phyloP scores from a whole-genome alignment of 2,329 filamentous ascomycete genomes.

The Neurospora sp. region DNA sequence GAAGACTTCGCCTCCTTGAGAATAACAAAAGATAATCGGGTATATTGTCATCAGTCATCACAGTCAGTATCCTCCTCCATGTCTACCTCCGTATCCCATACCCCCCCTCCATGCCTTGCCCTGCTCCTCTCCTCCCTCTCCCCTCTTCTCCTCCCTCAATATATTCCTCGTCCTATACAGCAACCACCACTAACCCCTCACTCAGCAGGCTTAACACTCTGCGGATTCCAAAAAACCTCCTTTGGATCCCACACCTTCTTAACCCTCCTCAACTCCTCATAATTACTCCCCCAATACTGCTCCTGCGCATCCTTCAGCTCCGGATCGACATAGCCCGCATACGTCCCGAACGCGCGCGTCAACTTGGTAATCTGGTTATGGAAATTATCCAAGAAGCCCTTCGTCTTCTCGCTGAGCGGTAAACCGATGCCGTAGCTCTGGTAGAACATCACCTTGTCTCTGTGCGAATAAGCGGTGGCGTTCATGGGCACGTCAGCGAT shows the following conservation, averaged over 20 bases:
- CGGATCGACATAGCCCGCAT: constrained; percentile 55
- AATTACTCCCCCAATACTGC: constrained; percentile 47
- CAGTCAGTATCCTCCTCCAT: not conserved
- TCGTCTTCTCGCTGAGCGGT: constrained; percentile 35
- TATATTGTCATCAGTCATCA: not conserved
- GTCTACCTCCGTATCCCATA: too few relatives aligned
- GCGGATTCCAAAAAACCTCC: constrained; percentile 49
- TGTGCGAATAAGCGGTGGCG: constrained; percentile 52
- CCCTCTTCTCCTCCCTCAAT: too few relatives aligned
- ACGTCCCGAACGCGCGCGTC: constrained; percentile 37
- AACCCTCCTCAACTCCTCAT: constrained; percentile 35
- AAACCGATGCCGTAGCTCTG: constrained; percentile 51
- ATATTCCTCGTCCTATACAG: too few relatives aligned
- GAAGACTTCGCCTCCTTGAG: not conserved
- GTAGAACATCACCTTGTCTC: constrained; percentile 54
- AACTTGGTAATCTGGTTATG: constrained; percentile 32
- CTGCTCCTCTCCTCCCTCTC: not conserved
- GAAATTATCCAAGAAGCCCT: constrained; percentile 41
- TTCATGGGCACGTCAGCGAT: constrained; percentile 44
- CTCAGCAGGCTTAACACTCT: constrained; percentile 35
- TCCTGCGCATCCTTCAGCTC: constrained; percentile 34
- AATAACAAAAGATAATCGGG: not conserved
- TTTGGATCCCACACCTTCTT: constrained; percentile 43
- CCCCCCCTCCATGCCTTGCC: not conserved
- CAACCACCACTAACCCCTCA: not conserved